Evolutionary conservation across 495 filamentous ascomycete genomes (phyloP).

Genomic region (Penicillium cinerascens): DNA sequence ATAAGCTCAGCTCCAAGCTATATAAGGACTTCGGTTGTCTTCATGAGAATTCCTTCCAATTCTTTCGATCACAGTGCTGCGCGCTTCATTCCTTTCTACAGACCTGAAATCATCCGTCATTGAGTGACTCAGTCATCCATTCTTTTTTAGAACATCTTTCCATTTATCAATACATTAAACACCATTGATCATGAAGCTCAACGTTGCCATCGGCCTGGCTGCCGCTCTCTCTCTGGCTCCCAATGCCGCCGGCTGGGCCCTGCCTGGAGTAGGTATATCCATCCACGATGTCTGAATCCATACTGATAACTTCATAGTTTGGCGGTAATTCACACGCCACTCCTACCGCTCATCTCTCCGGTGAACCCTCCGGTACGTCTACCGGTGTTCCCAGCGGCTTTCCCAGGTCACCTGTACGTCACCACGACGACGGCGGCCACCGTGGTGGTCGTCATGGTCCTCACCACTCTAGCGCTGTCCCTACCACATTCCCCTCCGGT

Average conservation of each 20-base stretch:
- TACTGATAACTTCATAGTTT: background rate
- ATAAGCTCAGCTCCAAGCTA: constrained; percentile 1
- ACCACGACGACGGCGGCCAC: constrained; percentile 10
- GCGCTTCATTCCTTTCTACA: constrained; percentile 22
- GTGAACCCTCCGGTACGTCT: constrained; percentile 6
- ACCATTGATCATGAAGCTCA: constrained; percentile 32
- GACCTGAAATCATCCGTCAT: constrained; percentile 15
- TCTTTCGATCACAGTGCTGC: constrained; percentile 24
- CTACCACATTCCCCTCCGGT: background rate
- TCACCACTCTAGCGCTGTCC: background rate
- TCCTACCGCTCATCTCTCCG: constrained; percentile 3
- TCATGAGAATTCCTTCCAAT: constrained; percentile 4
- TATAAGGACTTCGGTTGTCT: constrained; percentile 12
- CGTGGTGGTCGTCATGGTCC: background rate
- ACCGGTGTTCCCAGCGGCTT: constrained; percentile 1
- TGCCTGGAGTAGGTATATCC: constrained; percentile 5
- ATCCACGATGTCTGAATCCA: background rate
- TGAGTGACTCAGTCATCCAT: constrained; percentile 18
- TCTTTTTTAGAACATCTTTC: constrained; percentile 10
- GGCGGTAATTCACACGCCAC: constrained; percentile 7
- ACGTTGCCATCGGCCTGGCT: constrained; percentile 25
- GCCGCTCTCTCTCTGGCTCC: constrained; percentile 25
- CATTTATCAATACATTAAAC: constrained; percentile 7
- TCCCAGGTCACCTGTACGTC: background rate
- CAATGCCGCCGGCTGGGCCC: constrained; percentile 18